phyloP scores from a whole-genome alignment of 495 filamentous ascomycete genomes.

The Thozetella sp. region DNA sequence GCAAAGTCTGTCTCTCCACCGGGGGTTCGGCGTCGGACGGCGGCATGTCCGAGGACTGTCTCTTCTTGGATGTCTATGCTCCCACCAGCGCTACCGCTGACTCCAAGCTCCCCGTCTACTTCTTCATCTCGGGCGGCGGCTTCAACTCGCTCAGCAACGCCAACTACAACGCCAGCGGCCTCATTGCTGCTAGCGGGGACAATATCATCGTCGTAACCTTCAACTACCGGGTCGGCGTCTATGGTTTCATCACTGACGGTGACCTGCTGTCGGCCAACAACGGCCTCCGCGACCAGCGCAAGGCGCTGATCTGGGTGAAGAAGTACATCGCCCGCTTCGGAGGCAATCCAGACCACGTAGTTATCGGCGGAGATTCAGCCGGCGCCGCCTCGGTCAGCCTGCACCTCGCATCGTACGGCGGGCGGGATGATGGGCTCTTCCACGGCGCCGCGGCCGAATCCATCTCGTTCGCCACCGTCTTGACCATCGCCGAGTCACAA shows the following conservation, averaged over 20 bases:
- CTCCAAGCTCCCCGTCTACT: constrained; percentile 62
- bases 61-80: constrained; percentile 71
- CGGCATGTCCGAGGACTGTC: constrained; percentile 61
- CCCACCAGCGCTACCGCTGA: constrained; percentile 49
- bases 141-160: constrained; percentile 62
- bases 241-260: constrained; percentile 66
- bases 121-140: constrained; percentile 73
- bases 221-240: constrained; percentile 72
- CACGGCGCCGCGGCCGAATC: constrained; percentile 66
- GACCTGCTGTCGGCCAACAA: constrained; percentile 61
- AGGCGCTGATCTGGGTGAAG: constrained; percentile 68
- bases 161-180: constrained; percentile 61
- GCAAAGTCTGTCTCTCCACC: constrained; percentile 51
- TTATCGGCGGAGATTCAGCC: constrained; percentile 67
- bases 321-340: constrained; percentile 68
- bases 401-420: constrained; percentile 60
- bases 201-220: constrained; percentile 70
- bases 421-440: constrained; percentile 44
- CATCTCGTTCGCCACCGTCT: constrained; percentile 63
- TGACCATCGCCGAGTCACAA: constrained; percentile 61
- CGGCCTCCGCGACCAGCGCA: constrained; percentile 70
- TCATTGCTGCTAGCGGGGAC: constrained; percentile 57
- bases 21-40: constrained; percentile 24
- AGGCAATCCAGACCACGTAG: constrained; percentile 68
- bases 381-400: constrained; percentile 65